Evolutionary conservation across 2,329 filamentous ascomycete genomes (phyloP), one percentile per base, ranked within the genome.

Genomic region (Mariannaea sp.): DNA sequence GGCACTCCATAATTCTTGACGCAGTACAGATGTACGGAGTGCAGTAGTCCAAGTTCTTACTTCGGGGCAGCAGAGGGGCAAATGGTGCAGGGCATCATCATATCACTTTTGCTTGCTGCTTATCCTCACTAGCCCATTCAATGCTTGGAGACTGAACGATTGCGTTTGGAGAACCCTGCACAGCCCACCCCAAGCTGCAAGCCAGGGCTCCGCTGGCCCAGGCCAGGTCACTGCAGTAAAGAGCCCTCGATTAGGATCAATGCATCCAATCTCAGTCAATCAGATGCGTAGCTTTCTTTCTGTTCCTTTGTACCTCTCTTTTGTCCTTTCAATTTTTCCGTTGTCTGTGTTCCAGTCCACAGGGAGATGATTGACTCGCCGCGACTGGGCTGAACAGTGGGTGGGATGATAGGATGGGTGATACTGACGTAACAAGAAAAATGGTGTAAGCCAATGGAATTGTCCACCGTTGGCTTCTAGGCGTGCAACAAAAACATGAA

Each of bases 201-300:
- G 19, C 41, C 24, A 32, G 38, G 38, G 36, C n/a, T 35, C 29
- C 42, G 32, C 29, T 48, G 51, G 35, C 53, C 52, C 53, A 52
- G 48, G 48, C 53, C 53, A 52, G 48, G 48, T 48, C 53, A 55
- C 52, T 27, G 24, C 41, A 46, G 47, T 51, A 33, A 50, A 47
- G 46, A 41, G 47, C 52, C 26, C n/a, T 55, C 46, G 35, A 46
- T 50, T 46, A 27, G 45, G 47, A 48, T 29, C 24, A 22, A 36
- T 38, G 40, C 32, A 36, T 33, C 36, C 16, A 17, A 27, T 33
- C 35, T 49, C 46, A 42, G 19, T 22, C 38, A 20, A 36, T 42
- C 30, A 27, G 30, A 49, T 26, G 24, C 9, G 19, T 12, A 38
- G 40, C 19, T 13, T 51, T 44, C 29, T 38, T 32, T 17, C 38